Base-by-base conservation (phyloP, 2,329 filamentous ascomycete genomes). In the Hortaea werneckii region DNA sequence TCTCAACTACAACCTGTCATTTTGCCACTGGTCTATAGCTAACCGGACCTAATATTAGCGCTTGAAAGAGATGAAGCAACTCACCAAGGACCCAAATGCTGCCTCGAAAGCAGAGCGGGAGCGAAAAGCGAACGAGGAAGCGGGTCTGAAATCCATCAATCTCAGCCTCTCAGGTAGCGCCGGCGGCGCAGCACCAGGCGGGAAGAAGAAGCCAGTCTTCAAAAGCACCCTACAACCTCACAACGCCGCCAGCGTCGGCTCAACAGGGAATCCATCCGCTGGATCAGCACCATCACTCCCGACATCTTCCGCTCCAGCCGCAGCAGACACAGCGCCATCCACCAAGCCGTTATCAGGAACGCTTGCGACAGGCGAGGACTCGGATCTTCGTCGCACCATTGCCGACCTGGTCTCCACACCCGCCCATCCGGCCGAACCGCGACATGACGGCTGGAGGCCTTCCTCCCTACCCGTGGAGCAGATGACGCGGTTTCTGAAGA, bases 21-120 rank as follows among this genome's bases (percentile, higher is more conserved):
- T 29, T 42, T 9, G 27, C 12, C 50, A 27, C 10, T 0, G 12
- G n/a, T 12, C 35, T 32, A 8, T 9, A 44, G 37, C 37, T 39
- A 40, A 30, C 37, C 11, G 6, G 11, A 10, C 5, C 12, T 13
- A 35, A 35, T n/a, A 9, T 39, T 56, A 69, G 63, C 83, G 86
- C 42, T 77, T 89, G 48, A 86, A 87, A 66, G 85, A 92, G 58
- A 88, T 90, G 85, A 87, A 87, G 67, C 81, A 85, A 58, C 83
- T 89, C 73, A 81, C 84, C 29, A 80, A 82, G 54, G 82, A 87
- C 54, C 80, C 84, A 1, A 76, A 74, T 44, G 80, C 79, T 26
- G 76, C 74, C 10, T 77, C 74, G 20, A 78, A 80, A 54, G 80
- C 83, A 2, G 80, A 79, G 57, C 78, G 80, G 30, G 56, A 63